Evolutionary conservation across 2,329 filamentous ascomycete species (phyloP), one percentile per base, ranked within the genome.

Genomic region (Dactylellina sp.): DNA sequence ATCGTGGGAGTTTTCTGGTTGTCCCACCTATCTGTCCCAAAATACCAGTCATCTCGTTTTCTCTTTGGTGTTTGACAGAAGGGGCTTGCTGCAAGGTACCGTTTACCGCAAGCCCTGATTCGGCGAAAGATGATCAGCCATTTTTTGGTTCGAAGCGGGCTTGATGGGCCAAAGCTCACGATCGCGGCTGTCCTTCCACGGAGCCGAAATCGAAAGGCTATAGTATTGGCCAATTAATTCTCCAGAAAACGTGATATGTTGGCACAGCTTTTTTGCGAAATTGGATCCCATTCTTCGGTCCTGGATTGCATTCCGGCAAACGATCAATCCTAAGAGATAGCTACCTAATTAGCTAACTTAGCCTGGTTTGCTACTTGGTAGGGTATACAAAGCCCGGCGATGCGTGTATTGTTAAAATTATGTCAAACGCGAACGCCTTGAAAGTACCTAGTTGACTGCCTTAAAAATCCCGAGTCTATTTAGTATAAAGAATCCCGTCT

Each of bases 51-150:
- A n/a, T n/a, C n/a, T n/a, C n/a, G n/a, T n/a, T n/a, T n/a, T n/a
- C n/a, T n/a, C n/a, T n/a, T 28, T 28, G 40, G 9, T 22, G 16
- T 66, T 66, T 55, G 25, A 49, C 24, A 63, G 37, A 63, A 44
- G 47, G 49, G 24, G 49, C 56, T 40, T 57, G 50, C 62, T 66
- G 62, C 62, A 66, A 57, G 62, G 62, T 66, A 66, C 62, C 52
- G 42, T 24, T 59, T 28, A 32, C n/a, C 3, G 9, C 20, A 40
- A 3, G 20, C 25, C 52, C 52, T 59, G 52, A 66, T 66, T 66
- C 35, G 62, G 62, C 52, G 52, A 59, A 66, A 57, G 62, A 66
- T 59, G 52, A 59, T 59, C 62, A 59, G 32, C 62, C 62, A 56
- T 55, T 40, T 50, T 32, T n/a, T 24, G 6, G 16, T 11, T 25